Conservation (phyloP, 1,284 basidiomycete genomes). For the Moesziomyces sp. region DNA sequence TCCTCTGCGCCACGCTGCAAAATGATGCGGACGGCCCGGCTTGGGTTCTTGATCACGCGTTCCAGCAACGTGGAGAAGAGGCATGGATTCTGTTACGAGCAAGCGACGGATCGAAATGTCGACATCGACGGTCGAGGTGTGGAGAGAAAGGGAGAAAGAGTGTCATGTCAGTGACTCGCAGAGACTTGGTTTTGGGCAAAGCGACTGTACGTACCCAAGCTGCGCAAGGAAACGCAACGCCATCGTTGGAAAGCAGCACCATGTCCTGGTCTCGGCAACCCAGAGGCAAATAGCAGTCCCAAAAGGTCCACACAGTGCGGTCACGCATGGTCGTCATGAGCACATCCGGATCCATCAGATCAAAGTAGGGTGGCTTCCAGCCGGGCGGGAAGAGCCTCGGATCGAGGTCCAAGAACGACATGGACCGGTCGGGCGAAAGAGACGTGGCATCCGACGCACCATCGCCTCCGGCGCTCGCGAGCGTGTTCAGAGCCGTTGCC, state of each 20-base stretch:
- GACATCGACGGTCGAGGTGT: no score
- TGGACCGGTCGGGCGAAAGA: constrained; percentile 11
- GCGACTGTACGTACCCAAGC: constrained; percentile 13
- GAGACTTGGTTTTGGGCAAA: no score
- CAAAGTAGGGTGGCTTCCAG: constrained; percentile 26
- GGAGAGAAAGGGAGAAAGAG: no score
- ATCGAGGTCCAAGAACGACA: constrained; percentile 13
- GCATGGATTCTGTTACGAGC: constrained; percentile 25
- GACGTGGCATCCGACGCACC: constrained; percentile 5
- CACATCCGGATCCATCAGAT: constrained; percentile 29
- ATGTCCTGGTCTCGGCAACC: constrained; percentile 47
- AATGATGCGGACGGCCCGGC: constrained; percentile 10
- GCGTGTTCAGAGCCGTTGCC: constrained; percentile 11
- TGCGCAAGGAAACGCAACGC: constrained; percentile 40
- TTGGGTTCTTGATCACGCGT: constrained; percentile 25
- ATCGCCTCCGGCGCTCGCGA: constrained; percentile 11
- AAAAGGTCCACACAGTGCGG: constrained; percentile 46
- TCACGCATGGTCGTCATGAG: constrained; percentile 28
- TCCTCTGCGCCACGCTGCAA: constrained; percentile 18
- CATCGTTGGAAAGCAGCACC: constrained; percentile 38
- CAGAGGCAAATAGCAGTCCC: constrained; percentile 47
- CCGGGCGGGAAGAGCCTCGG: constrained; percentile 16
- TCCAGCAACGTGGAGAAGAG: constrained; percentile 35
- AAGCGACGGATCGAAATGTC: no score
- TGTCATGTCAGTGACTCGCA: no score